Base-by-base conservation (phyloP, 805 yeast species). In the Yamadazyma tumulicola region DNA sequence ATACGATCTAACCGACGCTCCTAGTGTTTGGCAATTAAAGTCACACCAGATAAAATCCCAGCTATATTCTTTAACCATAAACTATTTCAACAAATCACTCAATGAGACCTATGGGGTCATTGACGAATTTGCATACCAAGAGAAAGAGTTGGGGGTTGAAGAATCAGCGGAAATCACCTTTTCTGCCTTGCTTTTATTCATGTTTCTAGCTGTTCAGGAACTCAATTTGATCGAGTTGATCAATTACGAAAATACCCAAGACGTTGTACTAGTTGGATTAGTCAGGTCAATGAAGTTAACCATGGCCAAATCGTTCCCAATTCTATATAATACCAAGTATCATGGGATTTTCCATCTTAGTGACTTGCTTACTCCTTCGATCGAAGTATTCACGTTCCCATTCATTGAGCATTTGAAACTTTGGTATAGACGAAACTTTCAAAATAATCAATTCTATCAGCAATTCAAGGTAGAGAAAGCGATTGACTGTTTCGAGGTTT, bases 201-300 rank as follows among this genome's bases (percentile, higher is more conserved):
- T 17, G 12, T 35, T 31, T 21, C 21, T 35, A 17, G 17, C 21
- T 2, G 6, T 35, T 10, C 39, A 35, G n/a, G 20, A 20, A 3
- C 27, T 19, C 19, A 16, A 21, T 6, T 14, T 35, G 3, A 26
- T 35, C 2, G 16, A 14, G 4, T 22, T 35, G n/a, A 22, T 35
- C 3, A 22, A 26, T 13, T 35, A 26, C 17, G 24, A 35, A 19
- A 20, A 25, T 6, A 18, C 17, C 3, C 8, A 19, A 12, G 31
- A 35, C 14, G 15, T 31, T 12, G 35, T 26, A n/a, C 19, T 35
- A 15, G 4, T 35, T 13, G 9, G 31, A 7, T 13, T 35, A 21
- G 19, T 26, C 9, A 25, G 21, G 13, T 35, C 35, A 7, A 35
- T 35, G 39, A 35, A 35, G 26, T 16, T 26, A 7, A 12, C 20